Conservation (phyloP, 2,329 filamentous ascomycete genomes). For the Curvularia spicifera region DNA sequence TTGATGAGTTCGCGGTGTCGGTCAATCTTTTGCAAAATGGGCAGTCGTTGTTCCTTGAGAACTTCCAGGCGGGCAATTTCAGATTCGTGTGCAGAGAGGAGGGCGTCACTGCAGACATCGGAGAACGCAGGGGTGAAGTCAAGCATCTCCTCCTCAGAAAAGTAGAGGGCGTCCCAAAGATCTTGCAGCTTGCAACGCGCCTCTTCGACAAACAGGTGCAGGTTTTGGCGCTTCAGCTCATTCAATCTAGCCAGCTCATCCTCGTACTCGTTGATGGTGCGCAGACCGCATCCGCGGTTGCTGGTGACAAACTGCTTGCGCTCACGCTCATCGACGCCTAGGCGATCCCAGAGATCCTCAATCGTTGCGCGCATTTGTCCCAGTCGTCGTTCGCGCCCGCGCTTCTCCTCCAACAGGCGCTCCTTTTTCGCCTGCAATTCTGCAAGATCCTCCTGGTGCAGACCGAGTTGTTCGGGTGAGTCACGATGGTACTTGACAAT, state of each 20-base stretch:
- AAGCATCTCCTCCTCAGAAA: slow-evolving; percentile 98
- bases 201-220: slow-evolving; percentile 96
- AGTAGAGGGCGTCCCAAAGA: slow-evolving; percentile 92
- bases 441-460: slow-evolving; percentile 84
- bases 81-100: slow-evolving; percentile 91
- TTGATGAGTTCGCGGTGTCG: slow-evolving; percentile 80
- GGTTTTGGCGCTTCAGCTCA: slow-evolving; percentile 91
- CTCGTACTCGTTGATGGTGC: slow-evolving; percentile 95
- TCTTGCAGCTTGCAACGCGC: slow-evolving; percentile 88
- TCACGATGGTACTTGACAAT: slow-evolving; percentile 92
- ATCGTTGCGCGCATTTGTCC: slow-evolving; percentile 78
- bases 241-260: slow-evolving; percentile 86
- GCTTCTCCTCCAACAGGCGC: slow-evolving; percentile 87
- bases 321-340: slow-evolving; percentile 82
- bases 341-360: slow-evolving; percentile 86
- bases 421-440: slow-evolving; percentile 77
- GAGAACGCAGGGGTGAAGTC: slow-evolving; percentile 97
- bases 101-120: slow-evolving; percentile 94
- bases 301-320: slow-evolving; percentile 83
- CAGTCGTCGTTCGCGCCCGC: slow-evolving; percentile 76
- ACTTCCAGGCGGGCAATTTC: slow-evolving; percentile 84
- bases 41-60: slow-evolving; percentile 84
- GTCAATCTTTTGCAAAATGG: slow-evolving; percentile 81
- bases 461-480: slow-evolving; percentile 88
- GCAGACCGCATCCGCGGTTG: slow-evolving; percentile 88